Conservation (phyloP, 116 monocot genomes). For the Phalaenopsis hybrid region DNA sequence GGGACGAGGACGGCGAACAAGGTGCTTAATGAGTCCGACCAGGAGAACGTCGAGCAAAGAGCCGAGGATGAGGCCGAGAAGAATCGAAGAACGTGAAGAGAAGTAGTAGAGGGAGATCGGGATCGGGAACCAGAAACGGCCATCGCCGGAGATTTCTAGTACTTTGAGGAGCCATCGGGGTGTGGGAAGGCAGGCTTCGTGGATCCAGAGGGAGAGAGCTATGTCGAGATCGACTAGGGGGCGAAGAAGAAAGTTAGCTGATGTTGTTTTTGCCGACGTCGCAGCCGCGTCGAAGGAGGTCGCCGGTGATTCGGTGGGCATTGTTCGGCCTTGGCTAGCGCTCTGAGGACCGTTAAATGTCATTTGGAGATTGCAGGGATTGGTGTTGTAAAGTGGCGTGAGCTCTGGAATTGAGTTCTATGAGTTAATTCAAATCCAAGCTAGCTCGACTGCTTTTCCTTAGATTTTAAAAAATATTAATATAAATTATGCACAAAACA, state of each 20-base stretch:
- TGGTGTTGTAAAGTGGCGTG: too few species aligned
- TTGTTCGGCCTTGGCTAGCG: background rate
- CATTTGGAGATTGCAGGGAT: too few species aligned
- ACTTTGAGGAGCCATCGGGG: slow-evolving; percentile 60
- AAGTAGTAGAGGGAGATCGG: slow-evolving; percentile 35
- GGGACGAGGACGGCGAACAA: slow-evolving; percentile 69
- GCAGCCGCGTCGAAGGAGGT: background rate
- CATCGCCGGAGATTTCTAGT: slow-evolving; percentile 82
- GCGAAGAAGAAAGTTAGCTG: slow-evolving; percentile 10
- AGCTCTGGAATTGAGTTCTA: too few species aligned
- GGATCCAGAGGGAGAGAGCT: slow-evolving; percentile 46
- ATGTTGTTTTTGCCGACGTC: background rate
- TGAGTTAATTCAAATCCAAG: too few species aligned
- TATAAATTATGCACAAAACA: too few species aligned
- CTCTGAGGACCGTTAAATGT: too few species aligned
- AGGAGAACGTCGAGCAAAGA: slow-evolving; percentile 50
- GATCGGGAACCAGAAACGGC: slow-evolving; percentile 69
- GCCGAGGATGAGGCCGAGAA: slow-evolving; percentile 39
- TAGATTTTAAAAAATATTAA: too few species aligned
- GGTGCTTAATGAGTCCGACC: slow-evolving; percentile 59
- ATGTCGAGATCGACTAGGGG: slow-evolving; percentile 35
- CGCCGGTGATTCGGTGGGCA: slow-evolving; percentile 2
- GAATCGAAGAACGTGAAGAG: slow-evolving; percentile 15
- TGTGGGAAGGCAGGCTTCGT: slow-evolving; percentile 34
- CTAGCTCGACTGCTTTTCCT: too few species aligned